phyloP scores from a whole-genome alignment of 768 basidiomycete species.

The Paxillus ammoniavirescens region DNA sequence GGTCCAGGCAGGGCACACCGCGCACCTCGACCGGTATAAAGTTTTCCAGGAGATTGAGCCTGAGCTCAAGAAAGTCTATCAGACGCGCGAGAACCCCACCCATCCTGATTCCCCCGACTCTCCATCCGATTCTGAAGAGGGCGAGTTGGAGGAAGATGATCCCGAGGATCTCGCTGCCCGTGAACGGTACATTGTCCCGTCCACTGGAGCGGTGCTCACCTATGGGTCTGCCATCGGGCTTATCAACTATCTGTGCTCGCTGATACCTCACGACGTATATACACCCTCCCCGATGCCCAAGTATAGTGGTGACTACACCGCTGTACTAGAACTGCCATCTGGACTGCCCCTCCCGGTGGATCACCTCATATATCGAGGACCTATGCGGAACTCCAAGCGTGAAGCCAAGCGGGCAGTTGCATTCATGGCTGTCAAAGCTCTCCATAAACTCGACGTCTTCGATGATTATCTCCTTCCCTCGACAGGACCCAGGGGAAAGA shows the following conservation, averaged over 20 bases:
- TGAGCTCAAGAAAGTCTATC: constrained; percentile 62
- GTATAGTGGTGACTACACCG: constrained; percentile 59
- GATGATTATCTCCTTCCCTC: constrained; percentile 80
- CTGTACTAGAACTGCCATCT: constrained; percentile 62
- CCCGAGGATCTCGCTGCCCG: constrained; percentile 58
- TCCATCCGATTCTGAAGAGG: constrained; percentile 27
- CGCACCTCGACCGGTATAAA: constrained; percentile 57
- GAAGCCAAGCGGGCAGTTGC: constrained; percentile 84
- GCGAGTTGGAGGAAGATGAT: constrained; percentile 45
- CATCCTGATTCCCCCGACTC: constrained; percentile 26
- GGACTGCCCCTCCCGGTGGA: constrained; percentile 57
- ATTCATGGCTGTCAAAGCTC: constrained; percentile 69
- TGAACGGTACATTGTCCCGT: constrained; percentile 71
- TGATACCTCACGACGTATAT: constrained; percentile 71
- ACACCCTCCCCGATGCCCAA: constrained; percentile 59
- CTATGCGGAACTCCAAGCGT: constrained; percentile 61
- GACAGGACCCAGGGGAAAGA: constrained; percentile 47
- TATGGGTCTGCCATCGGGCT: constrained; percentile 73
- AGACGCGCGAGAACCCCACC: constrained; percentile 41
- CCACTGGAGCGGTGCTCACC: constrained; percentile 76
- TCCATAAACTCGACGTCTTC: constrained; percentile 72
- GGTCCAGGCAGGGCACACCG: constrained; percentile 60
- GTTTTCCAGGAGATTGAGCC: constrained; percentile 60
- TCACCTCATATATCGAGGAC: constrained; percentile 58
- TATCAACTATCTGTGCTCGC: constrained; percentile 72